A percentile compares a stretch with the other conserved stretches of the same genome.
These are phyloP conservation scores for Colletotrichum magnum DNA, from an alignment of 2,329 filamentous ascomycete species.

Conservation along the genomic window DNA sequence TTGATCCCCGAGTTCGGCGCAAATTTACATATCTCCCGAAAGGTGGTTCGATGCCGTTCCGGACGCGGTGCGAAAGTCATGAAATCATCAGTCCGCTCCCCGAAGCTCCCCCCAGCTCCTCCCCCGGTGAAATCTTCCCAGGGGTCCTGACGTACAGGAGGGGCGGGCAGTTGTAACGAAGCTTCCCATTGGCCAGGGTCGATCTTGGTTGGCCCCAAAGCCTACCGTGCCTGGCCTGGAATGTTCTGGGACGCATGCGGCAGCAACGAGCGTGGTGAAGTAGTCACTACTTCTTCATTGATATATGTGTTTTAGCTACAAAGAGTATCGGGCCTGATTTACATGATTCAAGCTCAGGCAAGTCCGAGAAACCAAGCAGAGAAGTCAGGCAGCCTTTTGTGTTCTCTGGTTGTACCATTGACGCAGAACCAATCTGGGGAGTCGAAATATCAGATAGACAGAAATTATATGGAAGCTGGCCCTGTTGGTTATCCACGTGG, in stretches of 20 bases:
- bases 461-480: too few species aligned
- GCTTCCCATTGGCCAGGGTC: conserved; percentile 28
- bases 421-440: too few species aligned
- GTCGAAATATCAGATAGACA: too few species aligned
- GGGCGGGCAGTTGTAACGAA: not conserved
- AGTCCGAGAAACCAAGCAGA: too few species aligned
- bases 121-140: conserved; percentile 29
- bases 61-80: conserved; percentile 37
- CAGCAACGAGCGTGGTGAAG: not conserved
- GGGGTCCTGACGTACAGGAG: conserved; percentile 29
- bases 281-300: not conserved
- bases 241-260: conserved; percentile 1
- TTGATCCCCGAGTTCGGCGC: conserved; percentile 26
- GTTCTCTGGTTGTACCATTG: too few species aligned
- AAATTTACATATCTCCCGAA: conserved; percentile 26
- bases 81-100: conserved; percentile 36
- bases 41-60: conserved; percentile 36
- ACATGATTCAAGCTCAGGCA: too few species aligned
- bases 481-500: too few species aligned
- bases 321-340: too few species aligned
- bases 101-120: conserved; percentile 33
- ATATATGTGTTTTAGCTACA: not conserved
- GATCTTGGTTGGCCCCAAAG: conserved; percentile 6
- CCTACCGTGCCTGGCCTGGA: not conserved
- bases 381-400: too few species aligned